Conservation (phyloP, 2,329 filamentous ascomycete genomes). For the Penicillium hordei region DNA sequence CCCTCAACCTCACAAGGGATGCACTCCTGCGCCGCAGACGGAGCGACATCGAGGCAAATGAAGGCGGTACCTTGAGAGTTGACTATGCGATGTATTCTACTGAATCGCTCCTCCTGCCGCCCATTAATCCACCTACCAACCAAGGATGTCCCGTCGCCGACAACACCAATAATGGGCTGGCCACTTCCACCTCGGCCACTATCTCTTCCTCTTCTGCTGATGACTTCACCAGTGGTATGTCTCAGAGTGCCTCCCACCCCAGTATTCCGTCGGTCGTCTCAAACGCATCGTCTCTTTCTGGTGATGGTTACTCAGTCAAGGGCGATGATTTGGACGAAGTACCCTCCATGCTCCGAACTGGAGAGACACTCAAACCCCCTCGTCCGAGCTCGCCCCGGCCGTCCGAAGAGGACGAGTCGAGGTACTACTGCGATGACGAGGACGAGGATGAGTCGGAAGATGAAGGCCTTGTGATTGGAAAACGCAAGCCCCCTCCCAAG, state of each 20-base stretch:
- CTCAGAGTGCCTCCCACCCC: constrained; percentile 49
- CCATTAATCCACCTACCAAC: constrained; percentile 15
- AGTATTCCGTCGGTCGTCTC: constrained; percentile 49
- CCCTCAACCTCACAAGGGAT: constrained; percentile 38
- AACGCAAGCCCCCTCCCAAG: constrained; percentile 31
- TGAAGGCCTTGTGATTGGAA: constrained; percentile 44
- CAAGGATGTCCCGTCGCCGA: constrained; percentile 22
- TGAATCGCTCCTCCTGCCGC: constrained; percentile 23
- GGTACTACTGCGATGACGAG: constrained; percentile 45
- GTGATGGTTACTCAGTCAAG: constrained; percentile 33
- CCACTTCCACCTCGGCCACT: constrained; percentile 43
- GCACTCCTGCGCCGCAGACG: constrained; percentile 34
- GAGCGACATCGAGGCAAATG: constrained; percentile 27
- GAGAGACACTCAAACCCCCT: constrained; percentile 43
- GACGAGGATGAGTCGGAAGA: constrained; percentile 46
- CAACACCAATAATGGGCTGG: constrained; percentile 25
- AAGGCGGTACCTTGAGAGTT: constrained; percentile 20
- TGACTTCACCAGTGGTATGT: constrained; percentile 48
- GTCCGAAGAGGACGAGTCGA: constrained; percentile 39
- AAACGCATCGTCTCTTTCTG: constrained; percentile 48
- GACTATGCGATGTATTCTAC: constrained; percentile 28
- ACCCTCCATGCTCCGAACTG: constrained; percentile 43
- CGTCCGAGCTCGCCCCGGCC: constrained; percentile 22
- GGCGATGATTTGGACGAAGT: constrained; percentile 33
- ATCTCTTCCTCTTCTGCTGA: constrained; percentile 50